phyloP scores from a whole-genome alignment of 441 rosid species.

The Euphorbia celastroides region DNA sequence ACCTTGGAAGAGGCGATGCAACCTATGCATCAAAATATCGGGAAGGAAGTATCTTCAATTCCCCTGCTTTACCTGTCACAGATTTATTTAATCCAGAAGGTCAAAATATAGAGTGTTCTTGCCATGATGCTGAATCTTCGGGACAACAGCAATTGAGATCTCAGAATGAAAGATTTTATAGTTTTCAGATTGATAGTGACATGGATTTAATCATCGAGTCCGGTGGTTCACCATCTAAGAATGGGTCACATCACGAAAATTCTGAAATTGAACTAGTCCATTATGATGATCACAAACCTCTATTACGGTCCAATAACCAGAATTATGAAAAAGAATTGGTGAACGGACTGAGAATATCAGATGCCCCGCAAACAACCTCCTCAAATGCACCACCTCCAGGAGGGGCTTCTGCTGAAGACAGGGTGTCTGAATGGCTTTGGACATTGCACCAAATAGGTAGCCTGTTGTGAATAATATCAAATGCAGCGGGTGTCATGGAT shows the following conservation, averaged over 20 bases:
- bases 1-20: slow-evolving; percentile 35
- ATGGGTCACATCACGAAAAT: slow-evolving; percentile 17
- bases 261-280: slow-evolving; percentile 62
- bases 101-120: slow-evolving; percentile 31
- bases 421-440: slow-evolving; percentile 95
- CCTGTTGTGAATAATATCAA: not conserved
- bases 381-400: slow-evolving; percentile 37
- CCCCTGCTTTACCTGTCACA: slow-evolving; percentile 65
- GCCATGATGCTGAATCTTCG: slow-evolving; percentile 29
- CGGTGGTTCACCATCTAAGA: slow-evolving; percentile 36
- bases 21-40: slow-evolving; percentile 32
- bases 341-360: slow-evolving; percentile 56
- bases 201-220: slow-evolving; percentile 71
- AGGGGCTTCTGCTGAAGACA: slow-evolving; percentile 44
- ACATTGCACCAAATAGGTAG: slow-evolving; percentile 86
- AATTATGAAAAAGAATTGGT: slow-evolving; percentile 37
- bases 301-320: slow-evolving; percentile 29
- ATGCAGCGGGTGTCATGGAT: slow-evolving; percentile 3
- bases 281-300: slow-evolving; percentile 33
- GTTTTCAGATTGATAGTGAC: slow-evolving; percentile 66
- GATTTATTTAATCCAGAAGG: slow-evolving; percentile 63
- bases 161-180: slow-evolving; percentile 55
- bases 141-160: slow-evolving; percentile 28
- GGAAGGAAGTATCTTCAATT: slow-evolving; percentile 45
- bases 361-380: slow-evolving; percentile 49